Evolutionary conservation across 2,329 filamentous ascomycete genomes (phyloP), one percentile per base, ranked within the genome.

Genomic region (Xylariaceae sp.): DNA sequence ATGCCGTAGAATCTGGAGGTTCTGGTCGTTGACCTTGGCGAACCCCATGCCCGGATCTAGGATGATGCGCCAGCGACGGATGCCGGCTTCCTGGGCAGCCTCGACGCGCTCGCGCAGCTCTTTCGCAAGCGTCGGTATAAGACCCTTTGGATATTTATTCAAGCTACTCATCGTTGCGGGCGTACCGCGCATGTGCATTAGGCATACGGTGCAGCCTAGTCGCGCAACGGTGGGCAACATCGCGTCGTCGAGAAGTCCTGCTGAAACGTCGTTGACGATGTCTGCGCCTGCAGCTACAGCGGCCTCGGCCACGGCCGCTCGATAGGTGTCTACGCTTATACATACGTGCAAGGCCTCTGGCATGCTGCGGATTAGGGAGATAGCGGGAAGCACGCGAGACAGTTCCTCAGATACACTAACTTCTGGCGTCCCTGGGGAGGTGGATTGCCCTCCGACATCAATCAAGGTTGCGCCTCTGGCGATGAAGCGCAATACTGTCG

Each of bases 21-120:
- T 96, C 69, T 96, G 90, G 39, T 80, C 76, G 50, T 79, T 77
- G 0, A 83, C 85, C 75, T 99, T 99, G 52, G 94, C 91, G 68
- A 99, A 99, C 0, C 94, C 94, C 30, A 99, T 81, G 0, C 94
- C 94, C 0, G 94, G 94, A 68, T 99, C 94, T 1, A 97, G 82
- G 32, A 97, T 85, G 60, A 99, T 95, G 60, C 92, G 88, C 94
- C 94, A 99, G 46, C 92, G 85, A 3, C 89, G 80, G 41, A 99
- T 81, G 0, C 94, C 94, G 0, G 90, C 91, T 13, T 76, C 79
- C 70, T 95, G 79, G 19, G 94, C 94, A 1, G 83, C 88, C 0
- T 74, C 74, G 5, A 97, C 80, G 15, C 92, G 86, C 8, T 73
- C 77, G 2, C 79, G 74, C 5, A 96, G 80, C 71, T 95, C 92